These are phyloP conservation scores for Penicillium brasilianum DNA, from an alignment of 2,329 filamentous ascomycete species.

Conservation along the genomic window DNA sequence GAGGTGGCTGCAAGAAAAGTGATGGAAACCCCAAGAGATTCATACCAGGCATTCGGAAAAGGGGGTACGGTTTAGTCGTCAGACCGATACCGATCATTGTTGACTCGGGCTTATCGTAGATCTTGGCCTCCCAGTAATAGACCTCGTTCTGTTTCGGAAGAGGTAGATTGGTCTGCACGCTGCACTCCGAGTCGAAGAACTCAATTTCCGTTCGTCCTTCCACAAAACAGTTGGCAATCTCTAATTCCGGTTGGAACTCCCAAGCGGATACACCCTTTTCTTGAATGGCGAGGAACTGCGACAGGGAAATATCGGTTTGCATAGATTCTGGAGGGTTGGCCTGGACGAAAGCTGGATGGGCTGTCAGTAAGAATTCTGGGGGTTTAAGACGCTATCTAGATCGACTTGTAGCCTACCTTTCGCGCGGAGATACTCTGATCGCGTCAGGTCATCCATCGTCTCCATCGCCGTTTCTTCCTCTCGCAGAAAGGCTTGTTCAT, in stretches of 20 bases:
- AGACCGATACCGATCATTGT: slow-evolving; percentile 90
- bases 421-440: slow-evolving; percentile 88
- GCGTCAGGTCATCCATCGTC: slow-evolving; percentile 90
- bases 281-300: slow-evolving; percentile 96
- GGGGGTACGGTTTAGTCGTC: slow-evolving; percentile 93
- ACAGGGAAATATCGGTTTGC: slow-evolving; percentile 95
- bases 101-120: slow-evolving; percentile 93
- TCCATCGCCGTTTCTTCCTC: slow-evolving; percentile 96
- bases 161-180: slow-evolving; percentile 93
- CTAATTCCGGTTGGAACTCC: slow-evolving; percentile 99
- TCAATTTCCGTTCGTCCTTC: slow-evolving; percentile 96
- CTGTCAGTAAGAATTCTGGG: slow-evolving; percentile 3
- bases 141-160: slow-evolving; percentile 99
- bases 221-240: slow-evolving; percentile 98
- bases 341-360: slow-evolving; percentile 78
- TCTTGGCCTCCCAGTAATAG: slow-evolving; percentile 99
- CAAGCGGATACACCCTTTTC: slow-evolving; percentile 99
- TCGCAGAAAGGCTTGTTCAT: slow-evolving; percentile 90
- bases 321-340: slow-evolving; percentile 93
- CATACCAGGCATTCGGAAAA: slow-evolving; percentile 91
- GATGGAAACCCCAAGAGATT: too few species aligned
- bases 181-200: slow-evolving; percentile 98
- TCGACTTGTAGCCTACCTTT: slow-evolving; percentile 71
- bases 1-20: too few species aligned
- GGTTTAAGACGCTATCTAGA: too few species aligned